These are phyloP conservation scores for Boletus bicolor DNA, from an alignment of 768 basidiomycete species.

Conservation along the genomic window DNA sequence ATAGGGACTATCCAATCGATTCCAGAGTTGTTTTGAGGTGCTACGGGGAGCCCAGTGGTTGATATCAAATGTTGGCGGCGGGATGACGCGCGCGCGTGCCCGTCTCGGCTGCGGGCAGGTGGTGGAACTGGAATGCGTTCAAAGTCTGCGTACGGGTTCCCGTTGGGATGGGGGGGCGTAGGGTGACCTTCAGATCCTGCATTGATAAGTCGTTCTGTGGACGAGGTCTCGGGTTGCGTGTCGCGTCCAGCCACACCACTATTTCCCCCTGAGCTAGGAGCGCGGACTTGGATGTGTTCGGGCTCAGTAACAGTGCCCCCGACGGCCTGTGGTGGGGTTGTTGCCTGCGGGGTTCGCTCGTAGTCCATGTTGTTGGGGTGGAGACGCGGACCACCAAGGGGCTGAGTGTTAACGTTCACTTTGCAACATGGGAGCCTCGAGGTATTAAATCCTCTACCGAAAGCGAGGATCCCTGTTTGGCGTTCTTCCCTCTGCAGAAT, in stretches of 20 bases:
- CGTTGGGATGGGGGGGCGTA: not conserved
- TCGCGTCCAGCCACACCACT: not conserved
- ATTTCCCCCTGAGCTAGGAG: not conserved
- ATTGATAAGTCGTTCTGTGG: constrained; percentile 8
- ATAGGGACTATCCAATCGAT: constrained; percentile 30
- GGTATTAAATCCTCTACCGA: not conserved
- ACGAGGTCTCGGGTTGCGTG: not conserved
- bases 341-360: not conserved
- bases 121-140: constrained; percentile 4
- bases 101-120: constrained; percentile 16
- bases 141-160: constrained; percentile 8
- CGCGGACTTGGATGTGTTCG: constrained; percentile 2
- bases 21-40: not conserved
- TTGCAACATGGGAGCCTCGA: constrained; percentile 3
- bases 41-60: not conserved
- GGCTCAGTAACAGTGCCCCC: not conserved
- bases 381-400: not conserved
- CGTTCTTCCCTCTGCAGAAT: not conserved
- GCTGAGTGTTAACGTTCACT: not conserved
- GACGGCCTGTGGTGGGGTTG: not conserved
- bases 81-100: constrained; percentile 10
- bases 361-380: constrained; percentile 17
- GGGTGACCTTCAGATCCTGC: constrained; percentile 5
- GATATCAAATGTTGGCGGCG: constrained; percentile 4
- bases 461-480: not conserved